phyloP scores from a whole-genome alignment of 805 yeast genomes.

The Metschnikowia corniflorae region DNA sequence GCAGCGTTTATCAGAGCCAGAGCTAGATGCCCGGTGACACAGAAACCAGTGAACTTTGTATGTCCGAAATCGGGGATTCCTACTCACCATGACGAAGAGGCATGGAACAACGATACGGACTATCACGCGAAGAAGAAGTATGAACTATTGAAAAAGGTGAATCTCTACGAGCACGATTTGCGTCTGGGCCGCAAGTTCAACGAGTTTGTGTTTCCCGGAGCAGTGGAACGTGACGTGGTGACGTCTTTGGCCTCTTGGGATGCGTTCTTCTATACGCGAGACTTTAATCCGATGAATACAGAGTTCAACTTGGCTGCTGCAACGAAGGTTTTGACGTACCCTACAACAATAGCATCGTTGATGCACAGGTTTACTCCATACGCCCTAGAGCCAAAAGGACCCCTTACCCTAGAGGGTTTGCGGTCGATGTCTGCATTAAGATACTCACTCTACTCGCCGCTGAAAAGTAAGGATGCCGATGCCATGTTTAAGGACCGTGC shows the following conservation, averaged over 20 bases:
- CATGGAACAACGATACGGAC: slow-evolving; percentile 77
- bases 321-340: slow-evolving; percentile 91
- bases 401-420: slow-evolving; percentile 86
- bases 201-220: slow-evolving; percentile 89
- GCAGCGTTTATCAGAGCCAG: slow-evolving; percentile 87
- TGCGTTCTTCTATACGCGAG: slow-evolving; percentile 85
- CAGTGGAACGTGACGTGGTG: slow-evolving; percentile 68
- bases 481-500: slow-evolving; percentile 75
- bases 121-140: slow-evolving; percentile 68
- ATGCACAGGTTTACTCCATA: slow-evolving; percentile 87
- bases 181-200: slow-evolving; percentile 93
- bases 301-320: slow-evolving; percentile 94
- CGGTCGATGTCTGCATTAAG: slow-evolving; percentile 90
- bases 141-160: slow-evolving; percentile 78
- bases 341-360: slow-evolving; percentile 80
- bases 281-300: slow-evolving; percentile 93
- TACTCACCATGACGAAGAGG: slow-evolving; percentile 85
- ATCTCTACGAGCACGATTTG: slow-evolving; percentile 90
- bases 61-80: slow-evolving; percentile 97
- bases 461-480: slow-evolving; percentile 46
- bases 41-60: slow-evolving; percentile 71
- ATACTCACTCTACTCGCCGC: slow-evolving; percentile 78
- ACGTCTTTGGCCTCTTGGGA: slow-evolving; percentile 89
- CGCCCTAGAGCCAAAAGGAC: slow-evolving; percentile 75
- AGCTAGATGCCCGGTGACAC: slow-evolving; percentile 89